phyloP scores from a whole-genome alignment of 768 basidiomycete species.

The Neoboletus magnificus region DNA sequence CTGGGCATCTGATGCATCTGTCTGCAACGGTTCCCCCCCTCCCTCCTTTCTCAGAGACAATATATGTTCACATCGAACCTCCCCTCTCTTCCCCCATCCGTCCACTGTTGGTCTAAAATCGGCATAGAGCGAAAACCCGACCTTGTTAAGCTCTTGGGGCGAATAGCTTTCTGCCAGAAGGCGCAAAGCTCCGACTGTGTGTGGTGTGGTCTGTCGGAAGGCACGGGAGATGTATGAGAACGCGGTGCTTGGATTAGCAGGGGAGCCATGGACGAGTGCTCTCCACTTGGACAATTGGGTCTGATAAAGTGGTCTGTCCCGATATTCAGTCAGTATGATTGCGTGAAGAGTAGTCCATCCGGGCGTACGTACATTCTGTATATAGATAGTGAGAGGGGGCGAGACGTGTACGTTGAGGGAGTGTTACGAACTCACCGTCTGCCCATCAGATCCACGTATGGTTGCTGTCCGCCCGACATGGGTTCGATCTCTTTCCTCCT shows the following conservation, averaged over 20 bases:
- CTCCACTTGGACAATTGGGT: constrained; percentile 73
- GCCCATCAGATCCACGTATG: constrained; percentile 85
- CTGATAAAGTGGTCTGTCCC: constrained; percentile 70
- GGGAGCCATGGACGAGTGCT: constrained; percentile 68
- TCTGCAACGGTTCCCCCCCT: constrained; percentile 14
- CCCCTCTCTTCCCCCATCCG: constrained; percentile 82
- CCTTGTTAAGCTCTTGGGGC: constrained; percentile 54
- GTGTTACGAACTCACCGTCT: constrained; percentile 43
- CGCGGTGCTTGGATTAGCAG: constrained; percentile 68
- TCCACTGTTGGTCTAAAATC: constrained; percentile 81
- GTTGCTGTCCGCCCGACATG: constrained; percentile 58
- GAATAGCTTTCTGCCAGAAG: constrained; percentile 61
- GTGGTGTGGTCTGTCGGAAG: constrained; percentile 74
- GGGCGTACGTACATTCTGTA: constrained; percentile 39
- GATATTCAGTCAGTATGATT: constrained; percentile 5
- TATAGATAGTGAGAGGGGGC: background rate
- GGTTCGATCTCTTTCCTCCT: constrained; percentile 56
- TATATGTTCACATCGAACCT: constrained; percentile 67
- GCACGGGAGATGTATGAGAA: constrained; percentile 81
- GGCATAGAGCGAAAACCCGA: constrained; percentile 78
- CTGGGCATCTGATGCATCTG: constrained; percentile 2
- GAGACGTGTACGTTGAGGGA: background rate
- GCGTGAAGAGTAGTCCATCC: background rate
- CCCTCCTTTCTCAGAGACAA: constrained; percentile 50
- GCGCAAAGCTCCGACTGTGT: constrained; percentile 73